These are phyloP conservation scores for Wickerhamiella infanticola DNA, from an alignment of 1,139 yeast species.

Conservation along the genomic window DNA sequence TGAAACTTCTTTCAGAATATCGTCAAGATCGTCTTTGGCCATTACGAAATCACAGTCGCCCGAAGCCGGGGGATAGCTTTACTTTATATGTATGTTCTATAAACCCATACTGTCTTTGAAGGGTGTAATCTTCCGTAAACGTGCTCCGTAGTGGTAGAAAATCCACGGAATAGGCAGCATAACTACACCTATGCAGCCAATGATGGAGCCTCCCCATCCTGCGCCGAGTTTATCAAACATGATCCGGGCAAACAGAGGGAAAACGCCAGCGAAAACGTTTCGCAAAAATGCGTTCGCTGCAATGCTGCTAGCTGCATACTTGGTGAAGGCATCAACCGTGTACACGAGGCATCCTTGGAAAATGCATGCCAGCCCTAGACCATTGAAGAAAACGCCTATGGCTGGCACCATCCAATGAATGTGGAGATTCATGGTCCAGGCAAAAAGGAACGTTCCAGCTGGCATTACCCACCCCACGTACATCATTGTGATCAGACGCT, in stretches of 20 bases:
- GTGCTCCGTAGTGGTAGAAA: constrained; percentile 42
- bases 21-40: background rate
- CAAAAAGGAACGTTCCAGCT: constrained; percentile 55
- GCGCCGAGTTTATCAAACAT: constrained; percentile 41
- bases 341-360: constrained; percentile 44
- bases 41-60: background rate
- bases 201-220: constrained; percentile 45
- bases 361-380: constrained; percentile 46
- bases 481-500: constrained; percentile 41
- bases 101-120: constrained; percentile 5
- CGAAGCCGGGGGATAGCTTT: no score
- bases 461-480: constrained; percentile 36
- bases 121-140: constrained; percentile 27
- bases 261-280: constrained; percentile 53
- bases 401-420: constrained; percentile 67
- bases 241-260: constrained; percentile 57
- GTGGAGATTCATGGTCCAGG: constrained; percentile 47
- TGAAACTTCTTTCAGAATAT: background rate
- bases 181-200: constrained; percentile 39
- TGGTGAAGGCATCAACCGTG: constrained; percentile 45
- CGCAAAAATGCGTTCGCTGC: constrained; percentile 67
- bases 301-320: constrained; percentile 61
- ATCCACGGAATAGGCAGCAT: constrained; percentile 55
- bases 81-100: no score
- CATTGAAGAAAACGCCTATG: constrained; percentile 47